phyloP scores from a whole-genome alignment of 306 rosid species.

The Cucurbita argyrosperma region DNA sequence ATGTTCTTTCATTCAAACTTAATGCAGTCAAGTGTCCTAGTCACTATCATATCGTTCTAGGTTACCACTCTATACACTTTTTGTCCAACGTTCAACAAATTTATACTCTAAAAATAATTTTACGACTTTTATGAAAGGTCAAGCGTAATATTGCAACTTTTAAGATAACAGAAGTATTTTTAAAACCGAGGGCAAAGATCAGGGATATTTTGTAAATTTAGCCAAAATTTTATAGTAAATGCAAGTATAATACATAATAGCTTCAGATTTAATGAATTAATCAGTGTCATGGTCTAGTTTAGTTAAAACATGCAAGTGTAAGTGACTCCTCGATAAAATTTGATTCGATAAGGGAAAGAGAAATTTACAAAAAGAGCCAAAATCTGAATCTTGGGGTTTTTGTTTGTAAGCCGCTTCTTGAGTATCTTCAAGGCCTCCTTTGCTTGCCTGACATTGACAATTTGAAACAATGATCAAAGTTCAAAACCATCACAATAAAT shows the following conservation, averaged over 20 bases:
- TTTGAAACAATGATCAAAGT: slow-evolving; percentile 5
- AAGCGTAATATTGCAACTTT: too few species aligned
- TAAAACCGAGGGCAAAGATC: too few species aligned
- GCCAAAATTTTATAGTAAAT: not conserved
- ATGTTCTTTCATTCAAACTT: too few species aligned
- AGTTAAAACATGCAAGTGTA: not conserved
- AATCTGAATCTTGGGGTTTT: slow-evolving; percentile 73
- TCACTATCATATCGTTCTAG: too few species aligned
- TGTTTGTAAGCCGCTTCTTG: slow-evolving; percentile 67
- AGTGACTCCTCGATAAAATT: not conserved
- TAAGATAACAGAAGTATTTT: too few species aligned
- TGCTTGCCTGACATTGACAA: slow-evolving; percentile 65
- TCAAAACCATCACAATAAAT: not conserved
- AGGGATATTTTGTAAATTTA: too few species aligned
- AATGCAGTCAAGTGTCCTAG: too few species aligned
- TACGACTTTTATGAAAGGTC: too few species aligned
- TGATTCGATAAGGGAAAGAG: slow-evolving; percentile 6
- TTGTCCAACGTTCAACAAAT: too few species aligned
- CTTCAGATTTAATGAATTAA: not conserved
- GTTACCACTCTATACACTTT: too few species aligned
- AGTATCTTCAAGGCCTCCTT: slow-evolving; percentile 88
- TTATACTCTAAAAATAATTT: too few species aligned
- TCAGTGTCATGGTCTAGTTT: not conserved
- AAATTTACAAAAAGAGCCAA: slow-evolving; percentile 83
- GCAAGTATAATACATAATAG: not conserved